phyloP scores from a whole-genome alignment of 73 alveolate species.

The Uronychia setigera region DNA sequence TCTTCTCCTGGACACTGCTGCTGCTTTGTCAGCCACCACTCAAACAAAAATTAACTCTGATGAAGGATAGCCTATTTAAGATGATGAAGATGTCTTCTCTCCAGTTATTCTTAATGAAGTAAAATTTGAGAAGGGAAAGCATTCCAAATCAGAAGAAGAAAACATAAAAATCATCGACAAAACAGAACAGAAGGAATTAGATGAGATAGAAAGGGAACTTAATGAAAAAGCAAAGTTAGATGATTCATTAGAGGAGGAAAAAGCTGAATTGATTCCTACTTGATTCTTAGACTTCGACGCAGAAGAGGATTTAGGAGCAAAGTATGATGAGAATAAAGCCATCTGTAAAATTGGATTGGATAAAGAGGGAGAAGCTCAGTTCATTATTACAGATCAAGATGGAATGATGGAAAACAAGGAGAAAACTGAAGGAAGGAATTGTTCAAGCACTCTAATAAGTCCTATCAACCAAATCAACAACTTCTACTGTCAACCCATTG shows the following conservation, averaged over 20 bases:
- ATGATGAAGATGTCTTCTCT: too few relatives aligned
- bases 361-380: background rate
- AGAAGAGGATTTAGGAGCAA: background rate
- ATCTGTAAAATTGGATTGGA: background rate
- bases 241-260: background rate
- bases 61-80: too few relatives aligned
- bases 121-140: too few relatives aligned
- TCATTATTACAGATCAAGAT: background rate
- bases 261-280: too few relatives aligned
- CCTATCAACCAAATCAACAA: background rate
- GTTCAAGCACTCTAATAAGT: background rate
- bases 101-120: too few relatives aligned
- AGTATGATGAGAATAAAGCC: background rate
- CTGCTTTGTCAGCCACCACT: too few relatives aligned
- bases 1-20: too few relatives aligned
- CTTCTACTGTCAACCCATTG: background rate
- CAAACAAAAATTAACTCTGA: too few relatives aligned
- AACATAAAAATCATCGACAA: background rate
- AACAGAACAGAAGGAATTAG: background rate
- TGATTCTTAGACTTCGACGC: too few relatives aligned
- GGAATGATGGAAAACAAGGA: background rate
- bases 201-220: background rate
- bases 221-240: background rate
- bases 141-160: background rate
- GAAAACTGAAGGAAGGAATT: background rate